Evolutionary conservation across 345 rosid species (phyloP).

Genomic region (Rhodamnia rubescens): DNA sequence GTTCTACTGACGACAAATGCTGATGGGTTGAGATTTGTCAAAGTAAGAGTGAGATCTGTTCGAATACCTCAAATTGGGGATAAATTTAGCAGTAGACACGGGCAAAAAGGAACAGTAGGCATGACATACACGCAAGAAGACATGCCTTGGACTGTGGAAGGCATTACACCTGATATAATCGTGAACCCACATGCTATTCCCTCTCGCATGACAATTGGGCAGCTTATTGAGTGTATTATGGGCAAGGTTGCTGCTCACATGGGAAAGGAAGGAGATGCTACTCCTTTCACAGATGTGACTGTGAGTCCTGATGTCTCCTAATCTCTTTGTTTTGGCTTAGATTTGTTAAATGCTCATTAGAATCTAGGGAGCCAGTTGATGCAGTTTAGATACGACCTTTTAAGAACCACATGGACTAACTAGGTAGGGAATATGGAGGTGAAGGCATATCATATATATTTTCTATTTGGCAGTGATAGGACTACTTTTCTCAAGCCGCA

Average conservation of each 20-base stretch:
- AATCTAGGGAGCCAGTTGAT: background rate
- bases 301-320: conserved; percentile 28
- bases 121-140: conserved; percentile 99
- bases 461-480: background rate
- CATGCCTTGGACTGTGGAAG: conserved; percentile 99
- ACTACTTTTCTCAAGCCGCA: background rate
- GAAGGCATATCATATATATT: background rate
- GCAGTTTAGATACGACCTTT: background rate
- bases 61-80: conserved; percentile 97
- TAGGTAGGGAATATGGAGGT: background rate
- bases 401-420: background rate
- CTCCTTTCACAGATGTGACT: conserved; percentile 98
- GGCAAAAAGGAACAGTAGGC: conserved; percentile 99
- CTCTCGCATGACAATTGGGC: conserved; percentile 97
- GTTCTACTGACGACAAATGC: conserved; percentile 96
- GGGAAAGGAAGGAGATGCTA: conserved; percentile 99
- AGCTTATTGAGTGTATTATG: conserved; percentile 98
- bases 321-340: background rate
- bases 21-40: conserved; percentile 94
- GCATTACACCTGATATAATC: conserved; percentile 84
- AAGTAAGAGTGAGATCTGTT: conserved; percentile 94
- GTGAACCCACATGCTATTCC: conserved; percentile 99
- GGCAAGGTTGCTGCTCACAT: conserved; percentile 99
- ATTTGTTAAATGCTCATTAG: background rate
- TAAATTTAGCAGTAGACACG: conserved; percentile 96